Conservation (phyloP, 2,329 filamentous ascomycete species). For the Herpotrichia juniperi region DNA sequence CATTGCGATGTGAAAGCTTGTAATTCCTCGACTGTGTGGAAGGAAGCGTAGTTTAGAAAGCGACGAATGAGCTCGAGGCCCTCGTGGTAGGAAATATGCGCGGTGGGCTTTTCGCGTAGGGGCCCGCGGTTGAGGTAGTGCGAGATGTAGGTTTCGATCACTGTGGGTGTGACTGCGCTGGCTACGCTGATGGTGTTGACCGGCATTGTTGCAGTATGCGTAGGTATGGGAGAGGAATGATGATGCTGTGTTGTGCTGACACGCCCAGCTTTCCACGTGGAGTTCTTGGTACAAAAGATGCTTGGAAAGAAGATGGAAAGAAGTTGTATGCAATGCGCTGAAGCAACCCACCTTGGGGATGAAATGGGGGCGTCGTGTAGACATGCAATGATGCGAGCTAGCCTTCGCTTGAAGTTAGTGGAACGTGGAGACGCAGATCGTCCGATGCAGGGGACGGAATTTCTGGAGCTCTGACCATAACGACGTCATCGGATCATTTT, state of each 20-base stretch:
- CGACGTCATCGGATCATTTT: not conserved
- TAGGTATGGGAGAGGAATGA: not conserved
- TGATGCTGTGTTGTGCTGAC: not conserved
- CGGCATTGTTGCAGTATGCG: constrained; percentile 51
- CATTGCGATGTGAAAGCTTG: constrained; percentile 91
- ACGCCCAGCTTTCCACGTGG: not conserved
- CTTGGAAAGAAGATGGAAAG: not conserved
- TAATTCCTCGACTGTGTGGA: constrained; percentile 90
- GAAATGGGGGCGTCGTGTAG: not conserved
- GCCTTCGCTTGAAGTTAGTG: not conserved
- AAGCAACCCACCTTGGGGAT: not conserved
- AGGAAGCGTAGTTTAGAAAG: constrained; percentile 83
- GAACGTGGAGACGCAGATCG: not conserved
- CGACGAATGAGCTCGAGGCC: constrained; percentile 84
- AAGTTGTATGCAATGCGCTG: not conserved
- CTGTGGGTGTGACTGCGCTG: constrained; percentile 83
- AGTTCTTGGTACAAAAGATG: not conserved
- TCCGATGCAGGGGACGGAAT: not conserved
- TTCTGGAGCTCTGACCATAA: not conserved
- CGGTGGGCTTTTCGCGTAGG: constrained; percentile 79
- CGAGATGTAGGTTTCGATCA: constrained; percentile 82
- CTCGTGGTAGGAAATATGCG: constrained; percentile 92
- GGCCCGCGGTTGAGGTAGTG: constrained; percentile 88
- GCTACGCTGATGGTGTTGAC: constrained; percentile 83
- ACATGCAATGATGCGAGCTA: constrained; percentile 1